Base-by-base conservation (phyloP, 2,329 filamentous ascomycete genomes). In the Ophiocordyceps sinensis region DNA sequence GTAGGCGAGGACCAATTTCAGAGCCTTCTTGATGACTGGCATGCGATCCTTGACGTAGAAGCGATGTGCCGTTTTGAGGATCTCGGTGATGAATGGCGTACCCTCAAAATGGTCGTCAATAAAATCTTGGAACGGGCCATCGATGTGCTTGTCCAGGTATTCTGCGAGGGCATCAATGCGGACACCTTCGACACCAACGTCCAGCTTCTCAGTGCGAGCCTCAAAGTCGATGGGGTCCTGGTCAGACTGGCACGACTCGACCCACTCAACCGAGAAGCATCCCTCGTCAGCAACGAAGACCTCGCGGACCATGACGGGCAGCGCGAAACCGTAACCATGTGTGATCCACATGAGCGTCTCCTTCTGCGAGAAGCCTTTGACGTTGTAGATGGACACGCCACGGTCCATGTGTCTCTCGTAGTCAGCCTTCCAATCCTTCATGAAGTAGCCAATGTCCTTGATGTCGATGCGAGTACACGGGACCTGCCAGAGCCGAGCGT, bases 351-450 rank as follows among this genome's bases (percentile, higher is more conserved):
- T 79, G 39, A 80, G 59, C 0, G 70, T 74, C 61, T 81, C 77
- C 60, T 77, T 79, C 46, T 71, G 68, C 13, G 75, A 66, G 48
- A 81, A 81, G 39, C 88, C 88, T 68, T 94, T 94, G 67, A 95
- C 91, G 57, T 95, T 95, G 63, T 83, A 88, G 38, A 94, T 82
- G 2, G 87, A 93, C 58, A 95, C 86, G 42, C 85, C 85, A 43
- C 85, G 77, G 47, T 77, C 83, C 51, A 91, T 76, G 58, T 95
- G 88, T 51, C 87, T 82, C 65, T 94, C 87, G 54, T 91, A 94
- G 61, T 96, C 89, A 36, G 87, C 88, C 66, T 89, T 94, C 88
- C 88, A 96, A 63, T 95, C 89, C 71, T 95, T 95, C 85, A 95
- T 91, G 70, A 96, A 96, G 64, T 93, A 94, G 36, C 79, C 85